Evolutionary conservation across 305 asterid species (phyloP).

Genomic region (Withania somnifera): DNA sequence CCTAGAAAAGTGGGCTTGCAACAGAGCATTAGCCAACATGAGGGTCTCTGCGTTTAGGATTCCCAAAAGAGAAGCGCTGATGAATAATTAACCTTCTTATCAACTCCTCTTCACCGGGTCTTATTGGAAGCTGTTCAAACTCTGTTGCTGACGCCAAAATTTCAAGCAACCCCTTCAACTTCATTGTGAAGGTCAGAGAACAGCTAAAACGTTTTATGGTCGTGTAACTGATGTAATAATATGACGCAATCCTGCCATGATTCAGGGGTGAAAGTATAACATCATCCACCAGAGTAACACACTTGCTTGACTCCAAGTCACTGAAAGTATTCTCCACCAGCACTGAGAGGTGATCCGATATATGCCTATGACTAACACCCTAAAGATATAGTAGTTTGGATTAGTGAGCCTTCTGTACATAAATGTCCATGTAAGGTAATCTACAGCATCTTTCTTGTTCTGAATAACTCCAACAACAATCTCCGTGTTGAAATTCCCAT

Average conservation of each 20-base stretch:
- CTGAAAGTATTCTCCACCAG: constrained; percentile 62
- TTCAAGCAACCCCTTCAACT: constrained; percentile 81
- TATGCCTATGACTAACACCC: constrained; percentile 86
- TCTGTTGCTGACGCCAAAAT: constrained; percentile 82
- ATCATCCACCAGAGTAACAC: constrained; percentile 69
- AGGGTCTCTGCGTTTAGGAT: constrained; percentile 58
- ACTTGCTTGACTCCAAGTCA: constrained; percentile 73
- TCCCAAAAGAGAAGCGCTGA: constrained; percentile 71
- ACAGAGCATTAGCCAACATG: constrained; percentile 72
- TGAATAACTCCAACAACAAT: constrained; percentile 78
- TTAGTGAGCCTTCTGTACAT: constrained; percentile 89
- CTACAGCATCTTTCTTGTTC: constrained; percentile 90
- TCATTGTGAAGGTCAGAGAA: constrained; percentile 63
- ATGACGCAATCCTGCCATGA: constrained; percentile 92
- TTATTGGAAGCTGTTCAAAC: constrained; percentile 62
- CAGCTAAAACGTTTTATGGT: constrained; percentile 91
- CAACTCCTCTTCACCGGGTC: constrained; percentile 87
- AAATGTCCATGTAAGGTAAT: constrained; percentile 88
- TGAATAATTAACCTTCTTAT: constrained; percentile 61
- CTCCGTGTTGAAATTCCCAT: constrained; percentile 80
- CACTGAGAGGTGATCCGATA: constrained; percentile 88
- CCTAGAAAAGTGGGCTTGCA: constrained; percentile 88
- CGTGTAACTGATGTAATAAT: constrained; percentile 75
- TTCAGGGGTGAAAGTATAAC: constrained; percentile 49
- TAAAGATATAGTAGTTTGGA: constrained; percentile 86